phyloP scores from a whole-genome alignment of 371 early-diverging fungal genomes.

The Syncephalastrum sp. region DNA sequence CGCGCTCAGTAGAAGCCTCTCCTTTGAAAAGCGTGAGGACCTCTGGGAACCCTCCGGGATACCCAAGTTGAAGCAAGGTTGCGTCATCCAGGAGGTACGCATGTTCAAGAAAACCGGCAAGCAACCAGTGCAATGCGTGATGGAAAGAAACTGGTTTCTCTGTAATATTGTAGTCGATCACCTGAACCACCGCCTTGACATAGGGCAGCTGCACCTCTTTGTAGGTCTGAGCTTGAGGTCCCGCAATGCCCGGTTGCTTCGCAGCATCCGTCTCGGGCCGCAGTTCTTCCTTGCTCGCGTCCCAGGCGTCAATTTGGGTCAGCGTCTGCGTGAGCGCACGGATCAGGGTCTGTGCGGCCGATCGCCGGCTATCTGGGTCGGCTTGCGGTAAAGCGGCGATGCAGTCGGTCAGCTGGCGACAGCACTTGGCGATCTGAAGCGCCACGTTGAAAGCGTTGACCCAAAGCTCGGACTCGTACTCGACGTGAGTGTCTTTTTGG shows the following conservation, averaged over 20 bases:
- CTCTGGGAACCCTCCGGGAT: conserved; percentile 49
- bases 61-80: conserved; percentile 37
- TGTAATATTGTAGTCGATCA: conserved; percentile 68
- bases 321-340: conserved; percentile 63
- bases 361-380: conserved; percentile 24
- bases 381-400: conserved; percentile 54
- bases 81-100: conserved; percentile 61
- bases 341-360: conserved; percentile 37
- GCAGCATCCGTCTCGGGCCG: conserved; percentile 23
- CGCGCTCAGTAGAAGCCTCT: conserved; percentile 38
- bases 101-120: conserved; percentile 75
- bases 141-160: conserved; percentile 82
- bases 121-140: conserved; percentile 91
- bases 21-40: conserved; percentile 16
- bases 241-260: conserved; percentile 11
- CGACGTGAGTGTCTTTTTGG: conserved; percentile 79
- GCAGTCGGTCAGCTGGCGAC: conserved; percentile 78
- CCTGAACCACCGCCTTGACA: conserved; percentile 29
- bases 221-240: conserved; percentile 32
- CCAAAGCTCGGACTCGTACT: conserved; percentile 92
- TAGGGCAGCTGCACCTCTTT: conserved; percentile 32
- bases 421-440: conserved; percentile 77
- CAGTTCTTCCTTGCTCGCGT: conserved; percentile 50
- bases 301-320: conserved; percentile 59
- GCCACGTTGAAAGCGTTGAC: conserved; percentile 90